A percentile compares a stretch with the other conserved stretches of the same genome.
Evolutionary conservation across 176 grass and related monocot genomes (phyloP).

Genomic region (Rhynchospora tenuis): DNA sequence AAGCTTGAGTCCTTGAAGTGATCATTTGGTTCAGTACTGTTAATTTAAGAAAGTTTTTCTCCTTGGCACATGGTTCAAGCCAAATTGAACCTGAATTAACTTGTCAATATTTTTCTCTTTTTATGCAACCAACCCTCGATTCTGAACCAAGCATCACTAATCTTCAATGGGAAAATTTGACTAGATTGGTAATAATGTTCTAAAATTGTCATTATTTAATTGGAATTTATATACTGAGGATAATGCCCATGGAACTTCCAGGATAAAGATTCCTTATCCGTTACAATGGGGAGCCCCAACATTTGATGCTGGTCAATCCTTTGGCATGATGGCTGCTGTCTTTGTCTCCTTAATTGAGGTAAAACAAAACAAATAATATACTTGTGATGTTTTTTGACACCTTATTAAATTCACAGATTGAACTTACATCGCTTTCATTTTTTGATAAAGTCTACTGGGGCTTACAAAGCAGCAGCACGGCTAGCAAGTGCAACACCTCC

Average conservation of each 20-base stretch:
- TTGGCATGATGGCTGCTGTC: slow-evolving; percentile 95
- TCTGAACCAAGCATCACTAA: neutral
- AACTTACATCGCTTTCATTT: slow-evolving; percentile 2
- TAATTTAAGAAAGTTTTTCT: neutral
- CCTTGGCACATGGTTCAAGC: too few species aligned
- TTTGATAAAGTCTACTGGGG: slow-evolving; percentile 62
- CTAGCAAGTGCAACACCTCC: slow-evolving; percentile 91
- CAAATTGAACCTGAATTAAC: neutral
- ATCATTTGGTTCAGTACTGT: neutral
- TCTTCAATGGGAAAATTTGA: neutral
- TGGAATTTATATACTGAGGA: neutral
- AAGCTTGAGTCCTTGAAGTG: neutral
- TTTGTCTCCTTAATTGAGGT: slow-evolving; percentile 95
- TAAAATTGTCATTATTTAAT: neutral
- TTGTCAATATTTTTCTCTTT: neutral
- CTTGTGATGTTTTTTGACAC: neutral
- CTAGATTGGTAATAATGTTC: neutral
- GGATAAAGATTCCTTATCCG: slow-evolving; percentile 95
- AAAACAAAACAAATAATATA: neutral
- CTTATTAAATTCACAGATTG: neutral
- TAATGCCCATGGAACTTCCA: slow-evolving; percentile 23
- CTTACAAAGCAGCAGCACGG: slow-evolving; percentile 82
- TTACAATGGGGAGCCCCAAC: slow-evolving; percentile 96
- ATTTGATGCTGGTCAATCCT: slow-evolving; percentile 86
- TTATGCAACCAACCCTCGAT: neutral